Evolutionary conservation across 176 grass and related monocot species (phyloP), one percentile per base, ranked within the genome.

Genomic region (Zizania latifolia): DNA sequence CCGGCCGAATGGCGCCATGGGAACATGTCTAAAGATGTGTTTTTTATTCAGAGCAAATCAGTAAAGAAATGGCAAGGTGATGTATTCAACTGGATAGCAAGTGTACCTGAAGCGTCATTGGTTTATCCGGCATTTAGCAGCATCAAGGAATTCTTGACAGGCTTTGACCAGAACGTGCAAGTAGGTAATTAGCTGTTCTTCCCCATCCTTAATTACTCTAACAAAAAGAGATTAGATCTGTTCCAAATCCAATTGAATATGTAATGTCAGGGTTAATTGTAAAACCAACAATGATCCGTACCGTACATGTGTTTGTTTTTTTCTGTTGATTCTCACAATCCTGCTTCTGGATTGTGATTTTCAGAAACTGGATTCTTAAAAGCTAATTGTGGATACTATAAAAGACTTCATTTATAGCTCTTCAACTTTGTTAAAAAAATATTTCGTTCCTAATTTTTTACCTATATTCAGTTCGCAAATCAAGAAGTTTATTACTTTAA

Each of bases 111-210:
- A 65, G 43, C 23, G 78, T 72, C 73, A 28, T 87, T 65, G 85
- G 82, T 87, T 87, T 72, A 82, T 77, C 37, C 36, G 64, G 72
- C 57, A n/a, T 35, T 64, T 71, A 65, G 65, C 28, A 22, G 72
- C 72, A 86, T 71, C 78, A 58, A 48, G 46, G 71, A 82, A 87
- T 82, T 77, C 37, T 72, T 82, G 79, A 65, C 66, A 16, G 51
- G 24, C 66, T 78, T 87, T 87, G 79, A 87, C 58, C 58, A n/a
- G 38, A 82, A 40, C 73, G 75, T 71, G 65, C 21, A 5, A 26
- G 38, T 28, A 36, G 50, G 2, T 13, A 1, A 65, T 70, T 26
- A 13, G 5, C 33, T 46, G 8, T 43, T 43, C 33, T 43, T 43
- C 33, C 22, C 5, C 68, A 31, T 37, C n/a, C n/a, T 53, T n/a